phyloP scores from a whole-genome alignment of 495 filamentous ascomycete species.

The Aspergillus olivimuriae region DNA sequence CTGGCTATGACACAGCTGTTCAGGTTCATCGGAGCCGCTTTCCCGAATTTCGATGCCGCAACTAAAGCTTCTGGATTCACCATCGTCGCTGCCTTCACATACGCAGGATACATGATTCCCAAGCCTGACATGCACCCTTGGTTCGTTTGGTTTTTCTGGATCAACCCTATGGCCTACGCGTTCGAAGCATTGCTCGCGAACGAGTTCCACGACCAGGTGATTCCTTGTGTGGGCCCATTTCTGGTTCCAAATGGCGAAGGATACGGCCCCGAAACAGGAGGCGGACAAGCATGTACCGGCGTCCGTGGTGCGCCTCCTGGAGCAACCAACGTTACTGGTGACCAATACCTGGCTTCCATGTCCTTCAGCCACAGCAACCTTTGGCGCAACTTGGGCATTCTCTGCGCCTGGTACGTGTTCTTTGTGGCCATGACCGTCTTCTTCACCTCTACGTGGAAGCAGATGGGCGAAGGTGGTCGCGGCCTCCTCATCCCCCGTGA shows the following conservation, averaged over 20 bases:
- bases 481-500: background rate
- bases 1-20: background rate
- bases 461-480: background rate
- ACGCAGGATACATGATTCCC: conserved; percentile 48
- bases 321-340: conserved; percentile 13
- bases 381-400: conserved; percentile 23
- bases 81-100: conserved; percentile 44
- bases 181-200: conserved; percentile 61
- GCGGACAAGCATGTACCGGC: background rate
- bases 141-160: conserved; percentile 66
- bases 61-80: background rate
- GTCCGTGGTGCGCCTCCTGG: background rate
- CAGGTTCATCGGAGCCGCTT: background rate
- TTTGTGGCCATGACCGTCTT: conserved; percentile 15
- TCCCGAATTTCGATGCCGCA: background rate
- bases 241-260: conserved; percentile 18
- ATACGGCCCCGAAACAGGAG: conserved; percentile 2
- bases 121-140: conserved; percentile 60
- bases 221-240: conserved; percentile 34
- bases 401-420: conserved; percentile 18
- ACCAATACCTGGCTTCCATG: conserved; percentile 30
- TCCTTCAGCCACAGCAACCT: conserved; percentile 25
- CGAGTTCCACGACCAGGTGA: conserved; percentile 49
- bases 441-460: conserved; percentile 11
- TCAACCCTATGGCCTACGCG: conserved; percentile 64